phyloP scores from a whole-genome alignment of 768 basidiomycete species.

The Phylloporus arenicola region DNA sequence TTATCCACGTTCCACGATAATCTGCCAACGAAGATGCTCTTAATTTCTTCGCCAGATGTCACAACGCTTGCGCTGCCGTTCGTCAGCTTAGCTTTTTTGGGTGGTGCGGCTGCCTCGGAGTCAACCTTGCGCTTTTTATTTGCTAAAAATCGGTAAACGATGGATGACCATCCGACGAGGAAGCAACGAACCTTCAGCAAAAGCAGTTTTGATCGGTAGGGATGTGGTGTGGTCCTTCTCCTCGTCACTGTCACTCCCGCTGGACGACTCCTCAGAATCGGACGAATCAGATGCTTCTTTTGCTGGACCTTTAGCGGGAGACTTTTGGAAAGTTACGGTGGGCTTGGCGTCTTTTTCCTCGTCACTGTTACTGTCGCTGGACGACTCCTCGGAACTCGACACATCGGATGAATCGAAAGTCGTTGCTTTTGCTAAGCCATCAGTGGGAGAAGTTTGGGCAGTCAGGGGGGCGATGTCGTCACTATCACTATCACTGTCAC shows the following conservation, averaged over 20 bases:
- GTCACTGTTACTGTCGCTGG: background rate
- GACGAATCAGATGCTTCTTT: background rate
- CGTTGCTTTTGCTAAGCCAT: slow-evolving; percentile 26
- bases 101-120: slow-evolving; percentile 48
- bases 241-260: slow-evolving; percentile 6
- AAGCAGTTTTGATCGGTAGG: slow-evolving; percentile 40
- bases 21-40: slow-evolving; percentile 84
- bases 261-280: slow-evolving; percentile 11
- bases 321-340: slow-evolving; percentile 41
- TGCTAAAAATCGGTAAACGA: slow-evolving; percentile 2
- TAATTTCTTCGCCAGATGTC: slow-evolving; percentile 42
- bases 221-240: slow-evolving; percentile 1
- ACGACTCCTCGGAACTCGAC: slow-evolving; percentile 10
- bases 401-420: background rate
- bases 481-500: background rate
- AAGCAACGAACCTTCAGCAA: slow-evolving; percentile 35
- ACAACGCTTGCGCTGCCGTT: slow-evolving; percentile 41
- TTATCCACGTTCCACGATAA: slow-evolving; percentile 97
- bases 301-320: slow-evolving; percentile 35
- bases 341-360: background rate
- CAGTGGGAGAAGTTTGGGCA: background rate
- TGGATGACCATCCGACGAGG: background rate
- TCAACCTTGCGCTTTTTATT: slow-evolving; percentile 79
- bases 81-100: slow-evolving; percentile 80
- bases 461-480: background rate